Conservation (phyloP, 441 rosid genomes). For the Daphne laureola region DNA sequence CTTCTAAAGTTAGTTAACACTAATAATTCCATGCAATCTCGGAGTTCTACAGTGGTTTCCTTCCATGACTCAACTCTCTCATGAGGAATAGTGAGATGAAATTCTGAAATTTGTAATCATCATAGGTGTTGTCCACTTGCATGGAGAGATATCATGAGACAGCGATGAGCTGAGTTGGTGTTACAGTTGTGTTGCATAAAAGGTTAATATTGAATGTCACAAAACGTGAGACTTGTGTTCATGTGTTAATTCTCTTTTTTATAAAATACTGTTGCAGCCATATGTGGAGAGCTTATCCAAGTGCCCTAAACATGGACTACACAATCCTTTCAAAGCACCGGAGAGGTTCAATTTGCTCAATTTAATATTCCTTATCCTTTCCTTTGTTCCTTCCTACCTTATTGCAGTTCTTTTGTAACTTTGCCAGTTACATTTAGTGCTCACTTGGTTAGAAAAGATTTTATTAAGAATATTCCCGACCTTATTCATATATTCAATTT, state of each 20-base stretch:
- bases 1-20: too few relatives aligned
- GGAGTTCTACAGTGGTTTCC: too few relatives aligned
- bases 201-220: too few relatives aligned
- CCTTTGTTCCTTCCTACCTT: constrained; percentile 1
- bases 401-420: background rate
- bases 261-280: constrained; percentile 49
- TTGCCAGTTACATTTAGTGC: constrained; percentile 3
- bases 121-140: too few relatives aligned
- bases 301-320: constrained; percentile 96
- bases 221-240: too few relatives aligned
- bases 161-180: too few relatives aligned
- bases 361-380: constrained; percentile 4
- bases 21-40: too few relatives aligned
- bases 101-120: too few relatives aligned
- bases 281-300: constrained; percentile 85
- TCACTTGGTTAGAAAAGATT: background rate
- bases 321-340: constrained; percentile 93
- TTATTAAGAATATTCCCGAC: background rate
- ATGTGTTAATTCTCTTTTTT: background rate
- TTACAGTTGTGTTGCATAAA: too few relatives aligned
- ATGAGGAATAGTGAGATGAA: too few relatives aligned
- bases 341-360: constrained; percentile 54
- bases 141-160: too few relatives aligned
- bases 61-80: background rate
- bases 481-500: constrained; percentile 6